Evolutionary conservation across 352 stramenopile species (phyloP).

Genomic region (Pythium scleroteichum): DNA sequence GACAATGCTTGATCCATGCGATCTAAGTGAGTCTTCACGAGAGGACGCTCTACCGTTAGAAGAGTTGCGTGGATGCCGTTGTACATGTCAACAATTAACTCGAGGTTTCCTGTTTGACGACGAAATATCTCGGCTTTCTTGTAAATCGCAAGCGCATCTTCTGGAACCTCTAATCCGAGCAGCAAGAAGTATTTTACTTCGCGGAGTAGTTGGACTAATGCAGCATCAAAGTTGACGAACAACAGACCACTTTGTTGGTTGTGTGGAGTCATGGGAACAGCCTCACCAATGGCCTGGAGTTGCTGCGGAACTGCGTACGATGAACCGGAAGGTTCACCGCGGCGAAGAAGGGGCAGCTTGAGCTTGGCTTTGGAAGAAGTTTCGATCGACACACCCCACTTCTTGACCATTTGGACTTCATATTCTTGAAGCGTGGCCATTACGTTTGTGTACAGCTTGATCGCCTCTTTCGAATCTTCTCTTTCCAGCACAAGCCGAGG

Average conservation of each 20-base stretch:
- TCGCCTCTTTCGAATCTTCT: constrained; percentile 88
- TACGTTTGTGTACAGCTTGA: constrained; percentile 90
- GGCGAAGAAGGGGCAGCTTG: constrained; percentile 83
- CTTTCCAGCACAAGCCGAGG: constrained; percentile 81
- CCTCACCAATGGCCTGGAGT: not conserved
- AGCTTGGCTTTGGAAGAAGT: constrained; percentile 83
- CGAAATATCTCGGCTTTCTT: constrained; percentile 91
- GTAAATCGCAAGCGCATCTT: constrained; percentile 91
- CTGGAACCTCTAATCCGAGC: constrained; percentile 87
- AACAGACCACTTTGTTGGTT: constrained; percentile 36
- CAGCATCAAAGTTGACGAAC: constrained; percentile 91
- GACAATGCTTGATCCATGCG: constrained; percentile 89
- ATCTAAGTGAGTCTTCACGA: constrained; percentile 88
- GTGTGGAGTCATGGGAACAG: not conserved
- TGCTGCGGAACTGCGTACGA: not conserved
- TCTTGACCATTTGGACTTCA: constrained; percentile 80
- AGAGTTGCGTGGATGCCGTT: constrained; percentile 89
- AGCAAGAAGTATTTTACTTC: constrained; percentile 95
- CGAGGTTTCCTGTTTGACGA: constrained; percentile 89
- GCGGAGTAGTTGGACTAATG: constrained; percentile 87
- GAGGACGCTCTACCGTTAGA: constrained; percentile 86
- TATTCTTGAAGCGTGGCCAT: constrained; percentile 83
- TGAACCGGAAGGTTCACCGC: constrained; percentile 28
- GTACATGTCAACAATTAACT: constrained; percentile 93
- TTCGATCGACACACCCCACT: constrained; percentile 81